These are phyloP conservation scores for Vitis hybrid DNA, from an alignment of 177 flowering plant genomes.

Conservation along the genomic window DNA sequence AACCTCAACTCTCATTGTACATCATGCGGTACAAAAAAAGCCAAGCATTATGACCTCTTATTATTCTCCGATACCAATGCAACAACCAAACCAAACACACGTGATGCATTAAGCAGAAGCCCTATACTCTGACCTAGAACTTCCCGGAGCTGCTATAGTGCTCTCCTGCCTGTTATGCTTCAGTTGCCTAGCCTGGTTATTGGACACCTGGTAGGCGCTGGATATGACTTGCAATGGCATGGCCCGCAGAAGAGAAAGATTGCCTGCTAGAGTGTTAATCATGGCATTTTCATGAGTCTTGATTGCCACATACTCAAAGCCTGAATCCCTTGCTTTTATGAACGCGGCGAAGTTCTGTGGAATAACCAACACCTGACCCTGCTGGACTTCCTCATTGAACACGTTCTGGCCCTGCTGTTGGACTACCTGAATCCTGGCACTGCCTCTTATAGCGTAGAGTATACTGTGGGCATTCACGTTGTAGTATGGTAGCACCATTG, in stretches of 20 bases:
- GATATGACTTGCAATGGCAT: constrained; percentile 29
- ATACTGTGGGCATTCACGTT: constrained; percentile 55
- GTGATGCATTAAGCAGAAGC: background rate
- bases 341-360: constrained; percentile 57
- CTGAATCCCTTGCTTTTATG: constrained; percentile 31
- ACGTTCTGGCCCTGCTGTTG: constrained; percentile 36
- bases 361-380: constrained; percentile 49
- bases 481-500: constrained; percentile 60
- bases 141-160: background rate
- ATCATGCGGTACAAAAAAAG: no score
- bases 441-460: constrained; percentile 47
- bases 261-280: constrained; percentile 30
- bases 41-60: background rate
- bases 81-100: background rate
- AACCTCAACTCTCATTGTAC: no score
- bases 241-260: constrained; percentile 25
- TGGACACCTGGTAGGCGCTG: constrained; percentile 25
- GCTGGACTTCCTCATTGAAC: constrained; percentile 39
- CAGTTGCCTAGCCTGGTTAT: constrained; percentile 25
- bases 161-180: constrained; percentile 28
- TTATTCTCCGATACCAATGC: background rate
- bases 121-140: constrained; percentile 5
- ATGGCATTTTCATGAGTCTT: constrained; percentile 46
- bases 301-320: constrained; percentile 40
- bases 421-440: constrained; percentile 52